Evolutionary conservation across 1,284 basidiomycete species (phyloP), one percentile per base, ranked within the genome.

Genomic region (Microbotryum lychnidis-dioicae): DNA sequence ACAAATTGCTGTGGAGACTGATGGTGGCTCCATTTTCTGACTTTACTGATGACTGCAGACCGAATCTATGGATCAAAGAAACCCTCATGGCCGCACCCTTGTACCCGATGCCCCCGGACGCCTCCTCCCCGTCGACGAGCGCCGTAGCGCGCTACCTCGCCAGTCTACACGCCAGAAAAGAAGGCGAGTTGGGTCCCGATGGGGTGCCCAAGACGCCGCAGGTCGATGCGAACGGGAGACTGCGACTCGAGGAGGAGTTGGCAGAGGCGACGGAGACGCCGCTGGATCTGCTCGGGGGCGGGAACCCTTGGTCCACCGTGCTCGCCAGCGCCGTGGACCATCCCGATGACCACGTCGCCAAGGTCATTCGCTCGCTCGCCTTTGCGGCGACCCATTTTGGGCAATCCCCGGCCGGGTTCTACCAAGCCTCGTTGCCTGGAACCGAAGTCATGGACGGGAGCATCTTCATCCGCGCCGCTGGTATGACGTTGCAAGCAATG

Each of bases 341-440:
- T 52, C 57, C 64, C 16, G 71, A 72, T 58, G 67, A 70, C 45
- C 71, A 72, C n/a, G 57, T 67, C 20, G 66, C 70, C 7, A 72
- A 72, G 54, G 65, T 56, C 27, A 52, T 70, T n/a, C 64, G 71
- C 10, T 63, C 69, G 6, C 60, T 72, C n/a, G 65, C 48, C 48
- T 71, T 66, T 37, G 71, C 71, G 0, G 68, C 70, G 8, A 58
- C 63, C 25, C 64, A 67, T 50, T 72, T 69, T 42, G 71, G 67
- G 1, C 50, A 61, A 16, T 62, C 66, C 12, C 63, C 69, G 12
- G 50, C 57, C 20, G 71, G 71, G 2, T 58, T 66, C 44, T 71
- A 60, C 47, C 60, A 61, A 29, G 60, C 54, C 9, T 53, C 58
- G 1, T 37, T 72, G 16, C 63, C 65, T 1, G 71, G 70, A 0